Conservation (phyloP, 2,329 filamentous ascomycete genomes). For the Curvularia spicifera region DNA sequence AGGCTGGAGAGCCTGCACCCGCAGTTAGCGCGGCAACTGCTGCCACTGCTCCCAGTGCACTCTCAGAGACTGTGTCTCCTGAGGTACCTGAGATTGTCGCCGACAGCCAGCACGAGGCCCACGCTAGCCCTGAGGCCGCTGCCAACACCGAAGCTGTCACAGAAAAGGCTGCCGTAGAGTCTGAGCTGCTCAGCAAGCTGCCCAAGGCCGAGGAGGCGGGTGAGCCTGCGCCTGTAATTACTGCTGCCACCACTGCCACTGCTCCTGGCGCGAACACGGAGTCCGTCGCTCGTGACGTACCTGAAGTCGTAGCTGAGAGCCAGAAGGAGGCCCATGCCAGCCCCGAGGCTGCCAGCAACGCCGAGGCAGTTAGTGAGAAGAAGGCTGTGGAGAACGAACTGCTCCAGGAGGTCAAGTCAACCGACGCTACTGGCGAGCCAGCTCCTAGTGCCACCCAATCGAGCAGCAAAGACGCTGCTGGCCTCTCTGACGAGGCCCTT, state of each 20-base stretch:
- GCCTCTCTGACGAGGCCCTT: conserved; percentile 35
- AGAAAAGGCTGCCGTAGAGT: conserved; percentile 74
- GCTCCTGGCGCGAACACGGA: conserved; percentile 13
- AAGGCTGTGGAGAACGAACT: conserved; percentile 74
- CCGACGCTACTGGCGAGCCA: conserved; percentile 41
- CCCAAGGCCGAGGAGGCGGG: conserved; percentile 15
- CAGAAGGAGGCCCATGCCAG: conserved; percentile 67
- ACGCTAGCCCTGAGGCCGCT: conserved; percentile 69
- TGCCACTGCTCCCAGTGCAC: conserved; percentile 20
- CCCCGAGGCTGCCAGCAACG: conserved; percentile 70
- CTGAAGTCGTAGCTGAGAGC: conserved; percentile 72
- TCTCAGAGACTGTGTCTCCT: conserved; percentile 38
- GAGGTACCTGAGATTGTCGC: conserved; percentile 66
- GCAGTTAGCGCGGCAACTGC: conserved; percentile 22
- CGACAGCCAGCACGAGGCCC: conserved; percentile 72
- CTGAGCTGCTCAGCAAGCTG: conserved; percentile 65
- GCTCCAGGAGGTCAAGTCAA: conserved; percentile 46
- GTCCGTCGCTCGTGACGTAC: conserved; percentile 49
- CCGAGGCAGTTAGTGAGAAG: conserved; percentile 73
- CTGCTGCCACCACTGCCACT: conserved; percentile 22
- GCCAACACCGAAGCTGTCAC: conserved; percentile 67
- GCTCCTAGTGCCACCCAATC: conserved; percentile 32
- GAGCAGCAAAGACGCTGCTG: conserved; percentile 48
- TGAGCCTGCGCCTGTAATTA: conserved; percentile 39
- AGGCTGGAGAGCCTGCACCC: conserved; percentile 49